Evolutionary conservation across 2,329 filamentous ascomycete genomes (phyloP), one percentile per base, ranked within the genome.

Genomic region (Anisogramma anomala): DNA sequence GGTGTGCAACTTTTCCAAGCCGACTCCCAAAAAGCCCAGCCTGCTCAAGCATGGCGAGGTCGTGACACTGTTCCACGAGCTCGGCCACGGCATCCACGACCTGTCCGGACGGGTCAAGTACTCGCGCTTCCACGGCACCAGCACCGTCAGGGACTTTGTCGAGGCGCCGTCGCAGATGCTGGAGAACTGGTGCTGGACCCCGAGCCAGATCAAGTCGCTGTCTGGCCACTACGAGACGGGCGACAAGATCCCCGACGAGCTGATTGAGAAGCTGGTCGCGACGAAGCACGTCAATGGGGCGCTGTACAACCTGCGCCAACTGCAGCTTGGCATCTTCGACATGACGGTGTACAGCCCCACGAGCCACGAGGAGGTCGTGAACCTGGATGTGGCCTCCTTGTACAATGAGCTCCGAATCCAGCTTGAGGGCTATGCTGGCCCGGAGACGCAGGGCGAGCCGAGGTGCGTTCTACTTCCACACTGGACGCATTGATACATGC

Each of bases 1-100:
- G 9, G 83, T 89, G 9, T 89, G 84, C 71, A 89, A 89, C 64
- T 89, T 89, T 59, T 83, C 78, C 56, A 88, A 88, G 62, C 81
- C 84, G 2, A 83, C 81, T 1, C 65, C 75, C 8, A 82, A 73
- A 55, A 87, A 86, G 60, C 84, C 84, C 4, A 83, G 77, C 17
- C 69, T 89, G 3, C 71, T 91, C 31, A 87, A 88, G 68, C 84
- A 89, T 54, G 79, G 84, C 41, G 83, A 89, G 59, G 82, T 88
- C 2, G 79, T 86, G 9, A 88, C 84, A 0, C 71, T 89, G 8
- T 89, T 91, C 72, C 82, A 91, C 54, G 79, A 84, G 57, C 66
- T 83, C 1, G 79, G 79, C 22, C 79, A 83, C 53, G 80, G 77
- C 19, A 83, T 83, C 41, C 79, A 83, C 52, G 77, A 83, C 52